Evolutionary conservation across 768 basidiomycete genomes (phyloP), one percentile per base, ranked within the genome.

Genomic region (Psilocybe cubensis): DNA sequence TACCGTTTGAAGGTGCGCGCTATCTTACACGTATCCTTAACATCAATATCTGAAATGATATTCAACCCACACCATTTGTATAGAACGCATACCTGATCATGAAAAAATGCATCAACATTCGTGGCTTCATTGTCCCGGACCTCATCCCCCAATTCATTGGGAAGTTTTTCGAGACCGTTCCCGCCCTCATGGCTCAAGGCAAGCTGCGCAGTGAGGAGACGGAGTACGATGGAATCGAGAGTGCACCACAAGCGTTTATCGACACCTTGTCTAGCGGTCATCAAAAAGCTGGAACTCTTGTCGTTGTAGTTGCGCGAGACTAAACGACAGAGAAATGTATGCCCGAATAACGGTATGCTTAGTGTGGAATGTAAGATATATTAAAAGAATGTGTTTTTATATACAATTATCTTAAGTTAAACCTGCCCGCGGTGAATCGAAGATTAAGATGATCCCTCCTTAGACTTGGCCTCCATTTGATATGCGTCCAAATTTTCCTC

Each of bases 51-150:
- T n/a, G n/a, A n/a, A n/a, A n/a, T n/a, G n/a, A n/a, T n/a, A n/a
- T n/a, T n/a, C n/a, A n/a, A n/a, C n/a, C n/a, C n/a, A n/a, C n/a
- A n/a, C n/a, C n/a, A n/a, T n/a, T n/a, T n/a, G 20, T 21, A 14
- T 17, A 54, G 53, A 54, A 54, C 27, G 53, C 53, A 2, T 54
- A 54, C 23, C 17, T 54, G 42, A 54, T 54, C 28, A 29, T 44
- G 42, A 54, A 44, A 23, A 54, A 46, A 35, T 21, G 53, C 8
- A 35, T 54, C 29, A 54, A 28, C 20, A 46, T 54, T 21, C 42
- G 53, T 18, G 53, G 53, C 4, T 54, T 54, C 25, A 54, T 54
- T 20, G 53, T 54, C 4, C 53, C 53, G 12, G 53, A 54, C 44
- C 29, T 54, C 18, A 43, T 54, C 20, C 53, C 53, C 6, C 27